A percentile compares a stretch with the other conserved stretches of the same genome.
Conservation (phyloP, 371 early-diverging fungal species). For the Mucor circinelloides region DNA sequence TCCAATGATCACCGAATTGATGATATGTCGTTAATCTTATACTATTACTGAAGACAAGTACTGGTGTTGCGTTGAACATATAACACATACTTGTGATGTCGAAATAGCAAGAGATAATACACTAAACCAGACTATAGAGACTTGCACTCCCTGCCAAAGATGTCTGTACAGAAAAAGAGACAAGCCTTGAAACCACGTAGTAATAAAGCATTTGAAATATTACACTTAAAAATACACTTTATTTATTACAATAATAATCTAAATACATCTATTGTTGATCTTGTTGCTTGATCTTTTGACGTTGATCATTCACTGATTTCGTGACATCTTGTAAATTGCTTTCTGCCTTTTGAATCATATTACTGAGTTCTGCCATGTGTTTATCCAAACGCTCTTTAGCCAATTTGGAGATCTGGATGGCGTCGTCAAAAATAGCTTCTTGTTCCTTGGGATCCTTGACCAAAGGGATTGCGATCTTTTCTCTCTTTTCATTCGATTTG, state of each 20-base stretch:
- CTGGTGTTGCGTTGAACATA: too few relatives aligned
- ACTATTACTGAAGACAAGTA: too few relatives aligned
- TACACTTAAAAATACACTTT: neutral
- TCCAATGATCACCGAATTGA: too few relatives aligned
- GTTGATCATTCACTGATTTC: constrained; percentile 19
- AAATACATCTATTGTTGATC: neutral
- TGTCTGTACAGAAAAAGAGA: too few relatives aligned
- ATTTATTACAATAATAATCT: too few relatives aligned
- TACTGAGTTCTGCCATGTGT: constrained; percentile 22
- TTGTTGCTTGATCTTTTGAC: constrained; percentile 13
- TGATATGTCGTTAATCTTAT: too few relatives aligned
- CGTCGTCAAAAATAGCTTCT: constrained; percentile 15
- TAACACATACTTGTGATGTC: too few relatives aligned
- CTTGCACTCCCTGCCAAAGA: too few relatives aligned
- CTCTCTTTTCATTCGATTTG: constrained; percentile 3
- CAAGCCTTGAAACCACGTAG: too few relatives aligned
- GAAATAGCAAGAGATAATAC: too few relatives aligned
- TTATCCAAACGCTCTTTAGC: constrained; percentile 22
- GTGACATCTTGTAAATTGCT: constrained; percentile 26
- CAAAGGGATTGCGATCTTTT: neutral
- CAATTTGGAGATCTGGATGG: constrained; percentile 5
- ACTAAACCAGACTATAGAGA: too few relatives aligned
- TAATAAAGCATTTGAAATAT: too few relatives aligned
- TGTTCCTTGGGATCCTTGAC: constrained; percentile 3
- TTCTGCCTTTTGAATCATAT: constrained; percentile 30